These are phyloP conservation scores for Neonectria punicea DNA, from an alignment of 2,329 filamentous ascomycete genomes.

Conservation along the genomic window DNA sequence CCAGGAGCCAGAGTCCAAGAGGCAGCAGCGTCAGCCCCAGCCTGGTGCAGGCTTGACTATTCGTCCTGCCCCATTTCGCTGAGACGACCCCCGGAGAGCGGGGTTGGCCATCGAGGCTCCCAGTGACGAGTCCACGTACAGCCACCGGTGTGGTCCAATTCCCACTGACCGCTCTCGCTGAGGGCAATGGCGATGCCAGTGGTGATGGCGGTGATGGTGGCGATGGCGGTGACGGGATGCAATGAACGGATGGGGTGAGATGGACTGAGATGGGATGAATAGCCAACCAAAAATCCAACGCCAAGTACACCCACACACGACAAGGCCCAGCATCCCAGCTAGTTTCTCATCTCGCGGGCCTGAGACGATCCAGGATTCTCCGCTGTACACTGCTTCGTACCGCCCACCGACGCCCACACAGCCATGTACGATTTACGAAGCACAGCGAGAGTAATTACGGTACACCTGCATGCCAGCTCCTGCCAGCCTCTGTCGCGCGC, in stretches of 20 bases:
- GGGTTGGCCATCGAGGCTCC: constrained; percentile 1
- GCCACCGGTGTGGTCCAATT: background rate
- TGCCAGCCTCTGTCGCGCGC: constrained; percentile 9
- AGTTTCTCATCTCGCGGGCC: constrained; percentile 1
- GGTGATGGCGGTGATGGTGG: background rate
- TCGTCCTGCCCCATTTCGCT: background rate
- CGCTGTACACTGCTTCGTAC: constrained; percentile 10
- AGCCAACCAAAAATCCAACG: constrained; percentile 30
- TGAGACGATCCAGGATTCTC: constrained; percentile 27
- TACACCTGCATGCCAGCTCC: constrained; percentile 4
- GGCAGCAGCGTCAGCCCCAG: background rate
- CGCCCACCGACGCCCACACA: constrained; percentile 18
- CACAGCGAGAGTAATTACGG: constrained; percentile 1
- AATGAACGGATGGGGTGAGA: constrained; percentile 12
- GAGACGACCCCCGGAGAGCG: background rate
- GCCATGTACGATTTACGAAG: background rate
- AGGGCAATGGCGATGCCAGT: background rate
- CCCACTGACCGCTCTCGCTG: background rate
- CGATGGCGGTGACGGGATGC: background rate
- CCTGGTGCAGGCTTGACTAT: background rate
- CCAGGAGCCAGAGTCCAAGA: background rate
- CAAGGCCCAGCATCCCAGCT: constrained; percentile 21
- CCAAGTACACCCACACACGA: constrained; percentile 15
- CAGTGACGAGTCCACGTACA: background rate
- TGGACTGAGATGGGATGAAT: background rate